phyloP scores from a whole-genome alignment of 2,329 filamentous ascomycete genomes.

The Cyphellophora attinorum region DNA sequence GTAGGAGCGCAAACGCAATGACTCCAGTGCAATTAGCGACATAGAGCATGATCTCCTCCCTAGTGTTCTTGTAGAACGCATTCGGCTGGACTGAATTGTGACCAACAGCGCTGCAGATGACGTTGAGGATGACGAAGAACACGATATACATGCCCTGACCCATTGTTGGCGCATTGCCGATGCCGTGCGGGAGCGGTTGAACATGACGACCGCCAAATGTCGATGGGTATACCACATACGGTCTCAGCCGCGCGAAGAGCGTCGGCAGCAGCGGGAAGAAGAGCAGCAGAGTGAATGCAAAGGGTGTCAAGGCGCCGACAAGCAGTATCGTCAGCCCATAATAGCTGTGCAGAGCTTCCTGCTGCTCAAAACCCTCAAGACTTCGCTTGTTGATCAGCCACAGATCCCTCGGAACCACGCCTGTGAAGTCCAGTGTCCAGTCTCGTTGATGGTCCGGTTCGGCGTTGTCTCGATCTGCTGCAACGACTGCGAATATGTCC shows the following conservation, averaged over 20 bases:
- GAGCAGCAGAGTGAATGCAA: too few species aligned
- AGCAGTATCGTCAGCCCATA: too few species aligned
- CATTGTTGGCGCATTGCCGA: conserved; percentile 18
- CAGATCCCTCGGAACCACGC: too few species aligned
- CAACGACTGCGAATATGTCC: too few species aligned
- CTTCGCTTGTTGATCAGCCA: too few species aligned
- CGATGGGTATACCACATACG: conserved; percentile 4
- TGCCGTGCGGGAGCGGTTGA: conserved; percentile 8
- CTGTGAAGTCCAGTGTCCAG: too few species aligned
- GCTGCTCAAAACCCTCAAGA: too few species aligned
- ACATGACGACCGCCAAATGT: conserved; percentile 8
- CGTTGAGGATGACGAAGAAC: conserved; percentile 21
- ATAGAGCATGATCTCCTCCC: conserved; percentile 7
- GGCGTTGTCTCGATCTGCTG: too few species aligned
- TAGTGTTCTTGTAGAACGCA: conserved; percentile 8
- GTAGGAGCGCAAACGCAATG: conserved; percentile 12
- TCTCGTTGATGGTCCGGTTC: too few species aligned
- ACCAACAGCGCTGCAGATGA: conserved; percentile 20
- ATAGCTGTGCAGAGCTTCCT: too few species aligned
- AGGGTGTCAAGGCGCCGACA: too few species aligned
- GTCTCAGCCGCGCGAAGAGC: background rate
- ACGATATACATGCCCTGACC: conserved; percentile 21
- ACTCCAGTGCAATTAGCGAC: conserved; percentile 12
- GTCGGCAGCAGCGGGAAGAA: too few species aligned
- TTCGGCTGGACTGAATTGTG: conserved; percentile 19